Conservation (phyloP, 768 basidiomycete species). For the Trametes cinnabarina region DNA sequence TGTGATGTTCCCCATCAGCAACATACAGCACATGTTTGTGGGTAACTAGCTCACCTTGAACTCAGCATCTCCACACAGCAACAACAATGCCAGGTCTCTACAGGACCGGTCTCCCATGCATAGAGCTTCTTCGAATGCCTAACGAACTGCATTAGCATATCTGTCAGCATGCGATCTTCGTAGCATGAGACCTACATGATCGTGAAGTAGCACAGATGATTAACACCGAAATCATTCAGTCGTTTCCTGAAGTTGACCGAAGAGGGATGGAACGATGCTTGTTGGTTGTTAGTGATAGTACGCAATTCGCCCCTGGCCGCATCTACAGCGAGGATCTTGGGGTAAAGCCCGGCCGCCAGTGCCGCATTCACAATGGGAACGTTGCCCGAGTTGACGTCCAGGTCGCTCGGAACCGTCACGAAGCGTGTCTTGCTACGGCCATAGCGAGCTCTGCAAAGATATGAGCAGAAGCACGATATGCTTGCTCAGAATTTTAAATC, state of each 20-base stretch:
- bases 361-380: constrained; percentile 72
- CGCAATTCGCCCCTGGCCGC: constrained; percentile 54
- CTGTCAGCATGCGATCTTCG: not conserved
- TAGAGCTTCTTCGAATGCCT: constrained; percentile 95
- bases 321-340: constrained; percentile 82
- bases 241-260: constrained; percentile 83
- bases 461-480: not conserved
- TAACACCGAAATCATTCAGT: constrained; percentile 66
- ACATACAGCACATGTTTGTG: not conserved
- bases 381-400: constrained; percentile 70
- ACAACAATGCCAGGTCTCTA: constrained; percentile 79
- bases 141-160: constrained; percentile 7
- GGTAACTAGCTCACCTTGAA: constrained; percentile 58
- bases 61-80: constrained; percentile 89
- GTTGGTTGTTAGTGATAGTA: constrained; percentile 81
- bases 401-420: constrained; percentile 65
- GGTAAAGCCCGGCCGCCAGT: constrained; percentile 83
- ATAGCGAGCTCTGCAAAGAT: constrained; percentile 59
- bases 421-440: constrained; percentile 74
- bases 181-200: constrained; percentile 59
- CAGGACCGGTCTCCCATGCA: constrained; percentile 90
- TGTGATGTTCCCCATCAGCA: no score
- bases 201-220: constrained; percentile 82
- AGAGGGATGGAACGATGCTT: constrained; percentile 81
- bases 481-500: not conserved